Percentiles rank a stretch among this genome's conserved stretches.
Evolutionary conservation across 1,284 basidiomycete genomes (phyloP).

Genomic region (Fomitopsis pinicola): DNA sequence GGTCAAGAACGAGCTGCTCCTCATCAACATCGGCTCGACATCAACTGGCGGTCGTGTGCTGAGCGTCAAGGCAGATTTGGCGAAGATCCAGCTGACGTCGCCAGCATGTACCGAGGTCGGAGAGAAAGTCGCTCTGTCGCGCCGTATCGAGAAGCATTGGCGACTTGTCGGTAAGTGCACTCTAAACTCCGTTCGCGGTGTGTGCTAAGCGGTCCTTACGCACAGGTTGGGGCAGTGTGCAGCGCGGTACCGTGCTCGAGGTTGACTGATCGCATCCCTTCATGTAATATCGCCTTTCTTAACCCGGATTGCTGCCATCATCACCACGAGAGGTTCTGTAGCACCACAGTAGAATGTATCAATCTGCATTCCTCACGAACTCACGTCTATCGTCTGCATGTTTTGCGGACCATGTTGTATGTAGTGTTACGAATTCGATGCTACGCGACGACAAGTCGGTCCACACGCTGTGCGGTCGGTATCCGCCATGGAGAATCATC

Average conservation of each 20-base stretch:
- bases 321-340: constrained; percentile 10
- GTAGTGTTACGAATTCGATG: not conserved
- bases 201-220: not conserved
- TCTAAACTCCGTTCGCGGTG: not conserved
- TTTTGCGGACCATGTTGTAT: not conserved
- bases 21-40: constrained; percentile 93
- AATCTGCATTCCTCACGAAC: not conserved
- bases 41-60: constrained; percentile 92
- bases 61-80: constrained; percentile 88
- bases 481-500: too few relatives aligned
- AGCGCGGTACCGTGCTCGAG: constrained; percentile 51
- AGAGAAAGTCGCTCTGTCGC: constrained; percentile 91
- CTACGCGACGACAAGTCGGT: too few relatives aligned
- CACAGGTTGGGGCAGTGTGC: constrained; percentile 54
- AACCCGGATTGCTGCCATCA: not conserved
- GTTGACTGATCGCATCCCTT: constrained; percentile 32
- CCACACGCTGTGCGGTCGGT: too few relatives aligned
- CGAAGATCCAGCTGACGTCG: constrained; percentile 88
- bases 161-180: constrained; percentile 70
- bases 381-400: not conserved
- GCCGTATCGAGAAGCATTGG: constrained; percentile 98
- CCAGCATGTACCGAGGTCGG: constrained; percentile 93
- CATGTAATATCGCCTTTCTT: constrained; percentile 8
- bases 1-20: constrained; percentile 87
- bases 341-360: constrained; percentile 12